Evolutionary conservation across 1,284 basidiomycete species (phyloP).

Genomic region (Irpex sp.): DNA sequence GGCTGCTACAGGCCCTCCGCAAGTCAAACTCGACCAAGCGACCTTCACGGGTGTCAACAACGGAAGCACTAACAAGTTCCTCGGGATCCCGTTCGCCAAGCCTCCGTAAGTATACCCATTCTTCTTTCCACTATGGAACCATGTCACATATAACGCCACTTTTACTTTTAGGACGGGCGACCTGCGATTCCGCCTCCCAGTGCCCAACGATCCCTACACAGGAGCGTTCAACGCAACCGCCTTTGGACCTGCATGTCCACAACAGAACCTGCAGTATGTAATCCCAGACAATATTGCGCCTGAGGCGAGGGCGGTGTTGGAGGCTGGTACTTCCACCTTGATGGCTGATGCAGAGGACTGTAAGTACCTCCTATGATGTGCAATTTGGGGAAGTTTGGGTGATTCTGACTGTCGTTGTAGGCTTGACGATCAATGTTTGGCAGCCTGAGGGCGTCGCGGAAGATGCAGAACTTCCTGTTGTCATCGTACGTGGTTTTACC

Average conservation of each 20-base stretch:
- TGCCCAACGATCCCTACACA: constrained; percentile 4
- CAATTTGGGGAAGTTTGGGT: no score
- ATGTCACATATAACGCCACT: no score
- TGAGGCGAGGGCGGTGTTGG: background rate
- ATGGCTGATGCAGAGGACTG: background rate
- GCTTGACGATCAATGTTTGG: constrained; percentile 52
- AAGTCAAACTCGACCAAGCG: background rate
- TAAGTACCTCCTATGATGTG: background rate
- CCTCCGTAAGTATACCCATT: background rate
- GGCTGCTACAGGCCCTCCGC: background rate
- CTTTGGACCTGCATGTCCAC: background rate
- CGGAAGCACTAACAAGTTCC: background rate
- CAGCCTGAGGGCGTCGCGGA: constrained; percentile 37
- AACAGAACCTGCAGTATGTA: background rate
- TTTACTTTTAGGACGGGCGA: background rate
- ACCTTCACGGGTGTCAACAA: background rate
- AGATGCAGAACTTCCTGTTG: constrained; percentile 46
- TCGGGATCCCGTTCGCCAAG: background rate
- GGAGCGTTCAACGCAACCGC: background rate
- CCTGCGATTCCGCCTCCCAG: background rate
- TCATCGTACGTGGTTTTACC: constrained; percentile 36
- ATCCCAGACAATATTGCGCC: background rate
- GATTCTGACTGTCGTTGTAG: background rate
- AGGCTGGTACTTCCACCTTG: background rate
- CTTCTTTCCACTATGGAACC: background rate